These are phyloP conservation scores for Nyssa sinensis DNA, from an alignment of 148 eudicot species.

Conservation along the genomic window DNA sequence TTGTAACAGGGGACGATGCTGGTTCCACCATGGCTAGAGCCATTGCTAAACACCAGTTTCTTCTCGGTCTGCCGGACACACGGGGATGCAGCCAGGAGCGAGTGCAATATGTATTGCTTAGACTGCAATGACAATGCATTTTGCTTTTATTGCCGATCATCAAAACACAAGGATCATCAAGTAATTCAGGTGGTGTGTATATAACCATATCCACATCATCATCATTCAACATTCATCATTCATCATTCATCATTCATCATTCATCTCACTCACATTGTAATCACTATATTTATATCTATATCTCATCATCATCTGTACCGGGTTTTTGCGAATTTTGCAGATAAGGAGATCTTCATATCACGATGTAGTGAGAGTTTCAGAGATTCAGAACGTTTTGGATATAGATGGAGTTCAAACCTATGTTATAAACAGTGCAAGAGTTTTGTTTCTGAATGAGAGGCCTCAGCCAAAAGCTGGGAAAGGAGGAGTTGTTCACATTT, in stretches of 20 bases:
- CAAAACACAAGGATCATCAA: constrained; percentile 79
- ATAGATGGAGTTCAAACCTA: constrained; percentile 85
- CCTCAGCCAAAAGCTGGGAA: constrained; percentile 80
- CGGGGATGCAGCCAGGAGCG: constrained; percentile 75
- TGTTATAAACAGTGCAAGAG: constrained; percentile 92
- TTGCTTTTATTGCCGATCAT: constrained; percentile 82
- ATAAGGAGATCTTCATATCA: constrained; percentile 93
- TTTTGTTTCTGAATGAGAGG: constrained; percentile 84
- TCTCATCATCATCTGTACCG: too few species aligned
- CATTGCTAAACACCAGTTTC: constrained; percentile 59
- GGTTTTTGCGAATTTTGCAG: constrained; percentile 20
- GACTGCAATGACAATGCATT: constrained; percentile 70
- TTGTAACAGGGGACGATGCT: constrained; percentile 27
- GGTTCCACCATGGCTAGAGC: constrained; percentile 83
- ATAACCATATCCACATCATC: not conserved
- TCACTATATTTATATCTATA: not conserved
- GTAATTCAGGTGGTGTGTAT: constrained; percentile 61
- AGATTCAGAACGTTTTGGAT: constrained; percentile 66
- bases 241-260: too few species aligned
- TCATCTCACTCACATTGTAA: not conserved
- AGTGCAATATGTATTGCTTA: constrained; percentile 88
- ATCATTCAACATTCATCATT: too few species aligned
- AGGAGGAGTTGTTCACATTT: constrained; percentile 72
- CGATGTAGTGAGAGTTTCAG: constrained; percentile 89
- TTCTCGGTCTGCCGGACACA: constrained; percentile 69